Evolutionary conservation across 192 early-diverging fungal genomes (phyloP).

Genomic region (Paraglomus brasilianum): DNA sequence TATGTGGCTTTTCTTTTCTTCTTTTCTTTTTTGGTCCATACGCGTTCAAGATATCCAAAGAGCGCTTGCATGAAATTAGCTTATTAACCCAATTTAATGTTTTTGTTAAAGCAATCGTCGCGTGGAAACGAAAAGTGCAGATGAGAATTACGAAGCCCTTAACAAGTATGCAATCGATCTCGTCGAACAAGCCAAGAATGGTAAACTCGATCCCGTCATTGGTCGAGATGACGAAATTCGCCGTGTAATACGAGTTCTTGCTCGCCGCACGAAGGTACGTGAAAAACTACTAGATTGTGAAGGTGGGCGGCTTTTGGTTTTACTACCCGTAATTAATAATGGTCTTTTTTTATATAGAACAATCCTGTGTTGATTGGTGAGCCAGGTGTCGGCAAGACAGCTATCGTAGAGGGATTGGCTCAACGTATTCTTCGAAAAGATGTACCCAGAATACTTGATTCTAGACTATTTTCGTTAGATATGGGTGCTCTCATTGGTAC

Average conservation of each 20-base stretch:
- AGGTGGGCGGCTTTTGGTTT: not conserved
- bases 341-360: constrained; percentile 42
- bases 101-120: constrained; percentile 59
- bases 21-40: too few species aligned
- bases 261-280: constrained; percentile 73
- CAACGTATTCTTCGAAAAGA: constrained; percentile 92
- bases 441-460: constrained; percentile 83
- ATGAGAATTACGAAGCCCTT: constrained; percentile 88
- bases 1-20: not conserved
- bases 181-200: constrained; percentile 73
- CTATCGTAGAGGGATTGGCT: constrained; percentile 92
- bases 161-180: constrained; percentile 94
- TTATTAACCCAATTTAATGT: not conserved
- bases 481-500: constrained; percentile 81
- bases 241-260: constrained; percentile 90
- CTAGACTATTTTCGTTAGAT: constrained; percentile 86
- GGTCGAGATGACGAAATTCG: constrained; percentile 96
- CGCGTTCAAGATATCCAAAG: too few species aligned
- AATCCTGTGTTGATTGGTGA: constrained; percentile 89
- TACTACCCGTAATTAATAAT: not conserved
- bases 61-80: not conserved
- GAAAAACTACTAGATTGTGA: not conserved
- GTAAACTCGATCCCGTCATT: constrained; percentile 96
- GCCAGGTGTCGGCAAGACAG: constrained; percentile 80
- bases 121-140: constrained; percentile 85